Conservation (phyloP, 2,329 filamentous ascomycete genomes). For the Neospermospora avenae region DNA sequence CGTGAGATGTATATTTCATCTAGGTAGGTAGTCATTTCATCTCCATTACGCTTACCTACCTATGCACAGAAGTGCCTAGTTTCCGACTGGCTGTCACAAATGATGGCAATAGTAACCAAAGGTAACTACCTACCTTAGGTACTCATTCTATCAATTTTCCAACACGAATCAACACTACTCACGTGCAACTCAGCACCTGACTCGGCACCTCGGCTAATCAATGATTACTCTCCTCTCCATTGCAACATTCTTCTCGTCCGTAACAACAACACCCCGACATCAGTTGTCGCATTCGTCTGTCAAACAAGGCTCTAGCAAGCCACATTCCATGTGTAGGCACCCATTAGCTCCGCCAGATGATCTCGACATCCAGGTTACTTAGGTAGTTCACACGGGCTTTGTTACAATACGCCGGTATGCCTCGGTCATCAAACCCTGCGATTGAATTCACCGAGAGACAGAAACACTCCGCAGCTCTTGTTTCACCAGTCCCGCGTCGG, state of each 20-base stretch:
- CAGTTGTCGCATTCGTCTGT: neutral
- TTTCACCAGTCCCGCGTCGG: neutral
- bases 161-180: neutral
- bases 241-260: neutral
- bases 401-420: no score
- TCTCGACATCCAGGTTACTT: neutral
- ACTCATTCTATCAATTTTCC: neutral
- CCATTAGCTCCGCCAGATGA: neutral
- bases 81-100: no score
- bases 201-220: neutral
- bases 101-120: no score
- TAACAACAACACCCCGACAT: neutral
- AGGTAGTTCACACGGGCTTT: no score
- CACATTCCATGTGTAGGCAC: neutral
- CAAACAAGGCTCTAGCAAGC: neutral
- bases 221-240: constrained; percentile 1
- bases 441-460: no score
- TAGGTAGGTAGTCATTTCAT: no score
- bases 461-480: neutral
- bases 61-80: no score
- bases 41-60: no score
- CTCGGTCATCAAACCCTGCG: no score
- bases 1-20: no score
- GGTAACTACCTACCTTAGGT: no score
- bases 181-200: neutral